Evolutionary conservation across 768 basidiomycete genomes (phyloP), one percentile per base, ranked within the genome.

Genomic region (Trametes elegans): DNA sequence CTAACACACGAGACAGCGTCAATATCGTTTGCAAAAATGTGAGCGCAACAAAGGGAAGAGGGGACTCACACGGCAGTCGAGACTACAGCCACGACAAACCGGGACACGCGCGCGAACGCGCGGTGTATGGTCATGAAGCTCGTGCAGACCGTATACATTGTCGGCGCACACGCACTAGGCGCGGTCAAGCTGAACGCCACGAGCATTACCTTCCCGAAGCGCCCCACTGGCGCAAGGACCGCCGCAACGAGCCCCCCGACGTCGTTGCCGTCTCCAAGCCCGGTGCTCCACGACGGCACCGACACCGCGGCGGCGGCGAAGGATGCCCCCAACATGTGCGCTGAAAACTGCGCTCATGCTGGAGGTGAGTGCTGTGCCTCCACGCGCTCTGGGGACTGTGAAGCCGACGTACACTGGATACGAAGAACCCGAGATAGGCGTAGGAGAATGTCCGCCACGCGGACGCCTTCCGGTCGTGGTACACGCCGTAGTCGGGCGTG

Each of bases 61-160:
- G n/a, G n/a, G 14, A 66, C 75, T 57, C 44, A 80, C 76, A 80
- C 69, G 26, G 67, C 77, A 23, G 73, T 77, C 9, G 76, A 77
- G 19, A 78, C 45, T 18, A 79, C 49, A 18, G 77, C 73, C 55
- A 79, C 72, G 16, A 79, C 62, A 70, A 74, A 79, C 13, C 79
- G 73, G 18, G 79, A 78, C 19, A 79, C 62, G 23, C 64, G 54
- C 42, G 66, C 55, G 39, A 74, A 70, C 52, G 67, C 61, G 19
- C 57, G 63, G 11, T 70, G 64, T 7, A 75, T 51, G 7, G 75
- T 67, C 76, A 77, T 75, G 59, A 77, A 66, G 46, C 75, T 76
- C 31, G 76, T 77, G 46, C 76, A 74, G 58, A 74, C 79, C 16
- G 78, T 76, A 62, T 85, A 85, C 72, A 84, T 81, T 32, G 79